phyloP scores from a whole-genome alignment of 225 moss, liverwort and hornwort genomes.

The Ulota crispa region DNA sequence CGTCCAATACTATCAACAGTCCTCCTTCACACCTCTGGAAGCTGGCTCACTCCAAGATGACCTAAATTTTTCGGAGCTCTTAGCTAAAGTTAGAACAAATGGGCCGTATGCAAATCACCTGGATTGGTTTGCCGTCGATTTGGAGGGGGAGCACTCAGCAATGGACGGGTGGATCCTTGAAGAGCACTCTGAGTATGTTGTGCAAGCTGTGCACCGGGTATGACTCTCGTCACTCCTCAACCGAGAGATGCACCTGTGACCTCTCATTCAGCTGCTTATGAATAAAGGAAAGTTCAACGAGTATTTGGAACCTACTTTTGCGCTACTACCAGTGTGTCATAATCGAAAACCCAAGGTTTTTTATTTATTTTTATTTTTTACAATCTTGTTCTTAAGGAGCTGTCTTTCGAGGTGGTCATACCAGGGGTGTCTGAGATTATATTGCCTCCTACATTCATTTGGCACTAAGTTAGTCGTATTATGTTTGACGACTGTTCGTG shows the following conservation, averaged over 20 bases:
- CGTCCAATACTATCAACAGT: constrained; percentile 82
- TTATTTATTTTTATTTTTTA: too few species aligned
- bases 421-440: constrained; percentile 2
- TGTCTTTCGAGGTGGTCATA: constrained; percentile 13
- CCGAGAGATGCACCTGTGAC: background rate
- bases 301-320: constrained; percentile 23
- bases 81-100: constrained; percentile 40
- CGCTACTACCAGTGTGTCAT: background rate
- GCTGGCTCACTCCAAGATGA: constrained; percentile 58
- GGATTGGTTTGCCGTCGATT: constrained; percentile 99
- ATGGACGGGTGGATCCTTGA: constrained; percentile 99
- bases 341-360: background rate
- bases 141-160: constrained; percentile 99
- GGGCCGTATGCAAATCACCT: constrained; percentile 91
- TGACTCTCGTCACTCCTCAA: constrained; percentile 22
- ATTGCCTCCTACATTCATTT: background rate
- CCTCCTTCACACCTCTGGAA: constrained; percentile 76
- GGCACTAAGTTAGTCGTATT: background rate
- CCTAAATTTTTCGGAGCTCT: constrained; percentile 46
- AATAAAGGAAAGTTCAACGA: constrained; percentile 1
- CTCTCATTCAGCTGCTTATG: constrained; percentile 12
- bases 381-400: background rate
- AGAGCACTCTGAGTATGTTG: constrained; percentile 97
- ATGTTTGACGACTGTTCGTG: constrained; percentile 3
- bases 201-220: constrained; percentile 94